Evolutionary conservation across 2,329 filamentous ascomycete genomes (phyloP).

Genomic region (Epichloe uncinata): DNA sequence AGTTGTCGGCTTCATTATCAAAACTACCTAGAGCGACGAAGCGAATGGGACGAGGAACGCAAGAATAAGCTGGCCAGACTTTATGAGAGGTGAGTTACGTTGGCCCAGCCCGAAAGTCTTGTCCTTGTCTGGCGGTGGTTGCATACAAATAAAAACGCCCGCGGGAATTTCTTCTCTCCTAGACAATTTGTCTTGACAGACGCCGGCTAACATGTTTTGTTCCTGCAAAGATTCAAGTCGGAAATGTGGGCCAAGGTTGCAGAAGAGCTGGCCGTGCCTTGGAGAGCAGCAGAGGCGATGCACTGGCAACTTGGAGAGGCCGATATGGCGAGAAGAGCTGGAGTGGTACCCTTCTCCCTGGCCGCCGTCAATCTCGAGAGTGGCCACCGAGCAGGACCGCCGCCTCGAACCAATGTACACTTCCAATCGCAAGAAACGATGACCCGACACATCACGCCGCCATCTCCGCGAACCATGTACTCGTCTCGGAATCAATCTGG

Average conservation of each 20-base stretch:
- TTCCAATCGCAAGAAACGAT: constrained; percentile 34
- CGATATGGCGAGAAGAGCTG: constrained; percentile 88
- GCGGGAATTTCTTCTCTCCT: too few relatives aligned
- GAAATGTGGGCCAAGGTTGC: constrained; percentile 97
- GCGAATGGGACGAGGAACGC: constrained; percentile 93
- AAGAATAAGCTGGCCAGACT: constrained; percentile 93
- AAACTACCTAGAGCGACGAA: constrained; percentile 86
- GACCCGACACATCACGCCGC: constrained; percentile 28
- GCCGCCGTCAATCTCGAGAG: constrained; percentile 40
- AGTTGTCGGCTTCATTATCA: constrained; percentile 93
- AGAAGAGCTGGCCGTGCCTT: constrained; percentile 88
- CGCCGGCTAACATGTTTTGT: neutral
- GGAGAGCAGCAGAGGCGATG: constrained; percentile 93
- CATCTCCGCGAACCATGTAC: constrained; percentile 29
- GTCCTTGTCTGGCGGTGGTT: too few relatives aligned
- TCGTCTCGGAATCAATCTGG: constrained; percentile 21
- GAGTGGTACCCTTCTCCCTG: constrained; percentile 75
- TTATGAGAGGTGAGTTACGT: constrained; percentile 68
- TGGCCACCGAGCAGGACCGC: constrained; percentile 25
- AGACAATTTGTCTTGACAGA: neutral
- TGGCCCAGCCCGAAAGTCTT: neutral
- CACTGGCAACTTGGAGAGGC: constrained; percentile 92
- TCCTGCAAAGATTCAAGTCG: constrained; percentile 63
- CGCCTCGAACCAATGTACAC: constrained; percentile 26
- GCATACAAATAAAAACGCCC: too few relatives aligned